A percentile compares a stretch with the other conserved stretches of the same genome.
phyloP scores from a whole-genome alignment of 176 grass and related monocot genomes.

The barley (Hordeum vulgare) region DNA sequence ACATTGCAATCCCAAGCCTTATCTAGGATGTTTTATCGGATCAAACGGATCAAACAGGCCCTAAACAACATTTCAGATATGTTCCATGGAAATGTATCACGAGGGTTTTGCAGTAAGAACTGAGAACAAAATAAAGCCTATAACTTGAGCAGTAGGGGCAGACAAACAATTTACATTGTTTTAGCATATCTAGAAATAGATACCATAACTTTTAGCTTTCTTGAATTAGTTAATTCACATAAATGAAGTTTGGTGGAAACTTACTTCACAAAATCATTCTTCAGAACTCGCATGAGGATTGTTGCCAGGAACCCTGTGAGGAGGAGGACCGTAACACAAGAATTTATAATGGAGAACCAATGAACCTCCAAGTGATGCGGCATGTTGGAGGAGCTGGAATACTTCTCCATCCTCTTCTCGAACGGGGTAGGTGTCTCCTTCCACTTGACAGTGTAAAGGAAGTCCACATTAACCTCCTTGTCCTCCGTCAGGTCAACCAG shows the following conservation, averaged over 20 bases:
- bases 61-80: background rate
- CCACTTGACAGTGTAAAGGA: slow-evolving; percentile 89
- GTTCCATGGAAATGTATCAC: background rate
- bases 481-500: slow-evolving; percentile 79
- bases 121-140: background rate
- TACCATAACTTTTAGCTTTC: background rate
- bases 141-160: background rate
- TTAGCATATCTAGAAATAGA: background rate
- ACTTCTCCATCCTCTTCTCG: slow-evolving; percentile 95
- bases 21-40: background rate
- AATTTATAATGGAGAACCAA: slow-evolving; percentile 99
- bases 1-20: background rate
- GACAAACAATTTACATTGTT: background rate
- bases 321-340: slow-evolving; percentile 85
- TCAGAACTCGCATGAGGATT: slow-evolving; percentile 94
- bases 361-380: slow-evolving; percentile 91
- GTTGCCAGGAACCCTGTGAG: slow-evolving; percentile 90
- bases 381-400: slow-evolving; percentile 72
- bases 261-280: slow-evolving; percentile 99
- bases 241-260: background rate
- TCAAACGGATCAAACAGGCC: background rate
- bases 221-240: background rate
- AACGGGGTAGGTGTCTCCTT: slow-evolving; percentile 73
- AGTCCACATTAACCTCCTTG: slow-evolving; percentile 58
- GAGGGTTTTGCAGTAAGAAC: background rate